Conservation (phyloP, 192 early-diverging fungal species). For the Linnemannia hyalina region DNA sequence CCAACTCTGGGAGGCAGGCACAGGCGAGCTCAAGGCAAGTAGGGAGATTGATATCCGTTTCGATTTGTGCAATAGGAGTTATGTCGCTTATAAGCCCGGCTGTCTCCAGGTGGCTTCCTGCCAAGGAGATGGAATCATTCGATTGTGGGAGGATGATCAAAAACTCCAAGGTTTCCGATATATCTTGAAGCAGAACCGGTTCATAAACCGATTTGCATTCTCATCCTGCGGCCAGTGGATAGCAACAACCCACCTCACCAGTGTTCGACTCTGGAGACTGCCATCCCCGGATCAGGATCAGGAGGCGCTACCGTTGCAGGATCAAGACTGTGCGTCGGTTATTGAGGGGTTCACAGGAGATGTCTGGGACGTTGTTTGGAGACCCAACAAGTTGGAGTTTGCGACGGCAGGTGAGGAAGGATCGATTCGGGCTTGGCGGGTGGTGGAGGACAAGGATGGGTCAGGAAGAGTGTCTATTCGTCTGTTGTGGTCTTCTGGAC, state of each 20-base stretch:
- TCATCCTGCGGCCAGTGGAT: not conserved
- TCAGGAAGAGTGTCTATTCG: not conserved
- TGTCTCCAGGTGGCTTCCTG: not conserved
- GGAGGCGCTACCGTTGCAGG: no score
- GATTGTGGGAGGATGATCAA: not conserved
- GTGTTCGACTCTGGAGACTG: not conserved
- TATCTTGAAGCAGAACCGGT: not conserved
- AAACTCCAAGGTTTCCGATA: not conserved
- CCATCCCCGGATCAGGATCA: not conserved
- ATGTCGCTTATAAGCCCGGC: not conserved
- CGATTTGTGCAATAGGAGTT: no score
- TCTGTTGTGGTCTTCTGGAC: not conserved
- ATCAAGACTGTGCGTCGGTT: not conserved
- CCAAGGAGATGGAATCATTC: not conserved
- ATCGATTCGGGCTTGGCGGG: not conserved
- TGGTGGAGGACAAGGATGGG: not conserved
- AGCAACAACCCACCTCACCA: not conserved
- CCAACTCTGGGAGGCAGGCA: no score
- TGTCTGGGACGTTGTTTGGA: not conserved
- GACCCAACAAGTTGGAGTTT: not conserved
- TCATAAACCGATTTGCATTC: not conserved
- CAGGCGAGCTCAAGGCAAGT: not conserved
- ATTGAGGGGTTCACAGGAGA: not conserved
- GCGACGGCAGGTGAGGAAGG: not conserved
- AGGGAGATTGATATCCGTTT: not conserved